A percentile compares a stretch with the other conserved stretches of the same genome.
Evolutionary conservation across 441 rosid genomes (phyloP).

Genomic region (Hypseocharis bilobata): DNA sequence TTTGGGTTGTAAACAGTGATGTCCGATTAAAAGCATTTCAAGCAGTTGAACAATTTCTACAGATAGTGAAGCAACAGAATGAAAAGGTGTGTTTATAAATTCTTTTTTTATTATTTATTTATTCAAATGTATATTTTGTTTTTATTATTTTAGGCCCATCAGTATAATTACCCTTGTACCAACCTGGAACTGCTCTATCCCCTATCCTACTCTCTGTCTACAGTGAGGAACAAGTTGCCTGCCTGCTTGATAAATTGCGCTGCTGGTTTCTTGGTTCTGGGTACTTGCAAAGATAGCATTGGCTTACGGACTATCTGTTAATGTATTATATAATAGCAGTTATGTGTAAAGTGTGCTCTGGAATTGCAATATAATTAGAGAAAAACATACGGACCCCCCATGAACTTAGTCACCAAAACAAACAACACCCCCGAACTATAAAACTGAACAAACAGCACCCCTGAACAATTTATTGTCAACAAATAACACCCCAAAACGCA

Average conservation of each 20-base stretch:
- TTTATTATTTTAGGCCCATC: not conserved
- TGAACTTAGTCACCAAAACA: too few species aligned
- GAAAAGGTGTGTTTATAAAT: slow-evolving; percentile 54
- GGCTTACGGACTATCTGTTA: not conserved
- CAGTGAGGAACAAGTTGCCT: too few species aligned
- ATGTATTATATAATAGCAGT: not conserved
- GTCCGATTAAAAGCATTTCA: slow-evolving; percentile 90
- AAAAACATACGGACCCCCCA: too few species aligned
- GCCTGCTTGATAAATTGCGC: not conserved
- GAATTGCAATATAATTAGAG: not conserved
- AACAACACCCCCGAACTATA: too few species aligned
- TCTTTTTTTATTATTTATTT: not conserved
- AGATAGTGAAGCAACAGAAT: slow-evolving; percentile 68
- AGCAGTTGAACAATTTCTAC: slow-evolving; percentile 87
- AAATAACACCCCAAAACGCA: too few species aligned
- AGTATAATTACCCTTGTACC: not conserved
- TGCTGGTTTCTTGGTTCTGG: not conserved
- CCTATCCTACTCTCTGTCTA: too few species aligned
- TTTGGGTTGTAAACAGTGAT: slow-evolving; percentile 47
- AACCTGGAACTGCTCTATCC: not conserved
- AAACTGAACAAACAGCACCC: too few species aligned
- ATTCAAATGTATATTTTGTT: slow-evolving; percentile 3
- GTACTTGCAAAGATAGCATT: not conserved
- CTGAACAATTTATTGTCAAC: too few species aligned
- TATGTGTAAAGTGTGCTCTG: not conserved